Evolutionary conservation across 2,329 filamentous ascomycete species (phyloP).

Genomic region (Cyphellophora europaea): DNA sequence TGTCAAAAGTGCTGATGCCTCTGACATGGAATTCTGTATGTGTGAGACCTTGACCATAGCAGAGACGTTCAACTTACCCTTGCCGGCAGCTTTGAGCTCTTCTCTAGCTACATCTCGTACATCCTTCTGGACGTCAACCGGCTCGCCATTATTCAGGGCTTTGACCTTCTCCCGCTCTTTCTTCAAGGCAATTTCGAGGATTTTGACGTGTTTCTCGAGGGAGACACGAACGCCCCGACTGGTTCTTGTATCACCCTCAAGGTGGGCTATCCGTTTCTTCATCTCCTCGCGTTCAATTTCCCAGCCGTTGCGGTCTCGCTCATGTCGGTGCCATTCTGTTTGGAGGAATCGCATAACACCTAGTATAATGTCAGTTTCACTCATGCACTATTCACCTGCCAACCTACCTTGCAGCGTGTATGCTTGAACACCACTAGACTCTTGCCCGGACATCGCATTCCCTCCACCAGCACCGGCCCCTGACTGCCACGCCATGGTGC

Average conservation of each 20-base stretch:
- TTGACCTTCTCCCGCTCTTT: conserved; percentile 67
- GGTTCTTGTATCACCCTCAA: conserved; percentile 82
- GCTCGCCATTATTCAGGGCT: conserved; percentile 38
- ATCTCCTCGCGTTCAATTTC: conserved; percentile 99
- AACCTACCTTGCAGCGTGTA: conserved; percentile 19
- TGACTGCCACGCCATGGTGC: conserved; percentile 20
- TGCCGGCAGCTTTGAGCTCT: conserved; percentile 28
- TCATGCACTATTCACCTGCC: too few relatives aligned
- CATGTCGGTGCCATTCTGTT: conserved; percentile 97
- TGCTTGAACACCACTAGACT: conserved; percentile 18
- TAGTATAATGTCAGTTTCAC: conserved; percentile 34
- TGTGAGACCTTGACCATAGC: conserved; percentile 7
- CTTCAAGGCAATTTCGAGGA: conserved; percentile 81
- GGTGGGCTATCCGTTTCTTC: conserved; percentile 90
- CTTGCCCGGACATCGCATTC: conserved; percentile 12
- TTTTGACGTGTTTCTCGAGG: conserved; percentile 78
- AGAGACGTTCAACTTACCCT: too few relatives aligned
- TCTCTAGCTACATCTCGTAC: conserved; percentile 37
- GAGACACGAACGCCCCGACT: conserved; percentile 83
- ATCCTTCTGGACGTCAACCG: conserved; percentile 39
- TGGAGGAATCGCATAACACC: conserved; percentile 99
- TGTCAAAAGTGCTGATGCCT: conserved; percentile 38
- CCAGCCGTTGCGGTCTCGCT: conserved; percentile 95
- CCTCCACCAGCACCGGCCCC: conserved; percentile 13
- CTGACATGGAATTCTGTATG: conserved; percentile 11